Evolutionary conservation across 75 land plant genomes (phyloP).

Genomic region (Cunninghamia lanceolata): DNA sequence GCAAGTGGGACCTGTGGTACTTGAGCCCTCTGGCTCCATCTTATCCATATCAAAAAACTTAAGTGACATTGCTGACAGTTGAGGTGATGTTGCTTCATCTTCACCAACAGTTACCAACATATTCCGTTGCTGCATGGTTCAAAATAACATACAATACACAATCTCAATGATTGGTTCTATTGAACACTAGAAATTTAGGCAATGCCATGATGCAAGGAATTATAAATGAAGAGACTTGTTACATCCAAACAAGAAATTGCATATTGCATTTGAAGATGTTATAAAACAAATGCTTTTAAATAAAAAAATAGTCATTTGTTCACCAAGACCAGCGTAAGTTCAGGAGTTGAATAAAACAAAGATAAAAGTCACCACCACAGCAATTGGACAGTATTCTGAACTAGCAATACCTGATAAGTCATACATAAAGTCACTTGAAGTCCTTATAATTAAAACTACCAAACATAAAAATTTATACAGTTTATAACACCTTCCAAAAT

Average conservation of each 20-base stretch:
- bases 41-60: conserved; percentile 96
- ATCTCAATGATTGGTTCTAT: not conserved
- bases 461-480: not conserved
- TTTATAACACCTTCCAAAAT: not conserved
- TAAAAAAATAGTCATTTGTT: not conserved
- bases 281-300: not conserved
- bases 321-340: not conserved
- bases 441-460: too few species aligned
- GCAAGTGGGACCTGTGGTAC: conserved; percentile 76
- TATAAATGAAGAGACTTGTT: not conserved
- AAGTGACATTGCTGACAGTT: conserved; percentile 50
- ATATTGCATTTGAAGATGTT: not conserved
- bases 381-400: not conserved
- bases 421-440: too few species aligned
- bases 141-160: not conserved
- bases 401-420: not conserved
- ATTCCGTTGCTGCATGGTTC: conserved; percentile 72
- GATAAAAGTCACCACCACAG: not conserved
- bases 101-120: conserved; percentile 84
- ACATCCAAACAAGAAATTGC: not conserved
- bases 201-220: not conserved
- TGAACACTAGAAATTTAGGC: not conserved
- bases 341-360: not conserved
- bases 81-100: conserved; percentile 71
- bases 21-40: conserved; percentile 78